Evolutionary conservation across 2,329 filamentous ascomycete species (phyloP), one percentile per base, ranked within the genome.

Genomic region (Trichophyton simii): DNA sequence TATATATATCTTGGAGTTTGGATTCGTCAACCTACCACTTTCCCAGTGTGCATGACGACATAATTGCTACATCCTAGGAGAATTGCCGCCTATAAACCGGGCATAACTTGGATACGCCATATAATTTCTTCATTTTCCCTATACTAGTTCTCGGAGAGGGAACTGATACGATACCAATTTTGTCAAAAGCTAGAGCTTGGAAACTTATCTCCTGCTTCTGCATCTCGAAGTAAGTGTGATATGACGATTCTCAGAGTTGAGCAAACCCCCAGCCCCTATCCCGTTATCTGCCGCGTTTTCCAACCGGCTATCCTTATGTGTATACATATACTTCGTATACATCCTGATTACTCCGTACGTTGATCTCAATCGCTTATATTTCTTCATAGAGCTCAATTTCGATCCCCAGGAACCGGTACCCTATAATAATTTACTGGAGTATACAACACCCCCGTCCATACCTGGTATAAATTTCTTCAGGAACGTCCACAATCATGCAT

Each of bases 401-500:
- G 28, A 28, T n/a, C 22, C 25, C 9, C 22, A 13, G 25, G 48
- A 36, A 11, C 46, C 20, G 28, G 28, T 36, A 36, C 28, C 31
- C 52, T 55, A 36, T 55, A 55, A 44, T 44, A 44, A 44, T 38
- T 38, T 36, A 3, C 6, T n/a, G 3, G 46, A 25, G 11, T 28
- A 52, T 28, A 52, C 46, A 22, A 15, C 8, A 25, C 11, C 20
- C 18, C 18, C 18, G 4, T 15, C 20, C 11, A 15, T 11, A 52
- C 13, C 25, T 22, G 22, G 46, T 28, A 52, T 28, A 28, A 34
- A 6, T 55, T 36, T 55, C 52, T 36, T 55, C 25, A 36, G 22
- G n/a, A 31, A 55, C 22, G 22, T 44, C 36, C n/a, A 18, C 55
- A 41, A 58, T 25, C 15, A 64, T 64, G 63, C 76, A 77, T 66